phyloP scores from a whole-genome alignment of 2,329 filamentous ascomycete species.

The Trichoderma sp. region DNA sequence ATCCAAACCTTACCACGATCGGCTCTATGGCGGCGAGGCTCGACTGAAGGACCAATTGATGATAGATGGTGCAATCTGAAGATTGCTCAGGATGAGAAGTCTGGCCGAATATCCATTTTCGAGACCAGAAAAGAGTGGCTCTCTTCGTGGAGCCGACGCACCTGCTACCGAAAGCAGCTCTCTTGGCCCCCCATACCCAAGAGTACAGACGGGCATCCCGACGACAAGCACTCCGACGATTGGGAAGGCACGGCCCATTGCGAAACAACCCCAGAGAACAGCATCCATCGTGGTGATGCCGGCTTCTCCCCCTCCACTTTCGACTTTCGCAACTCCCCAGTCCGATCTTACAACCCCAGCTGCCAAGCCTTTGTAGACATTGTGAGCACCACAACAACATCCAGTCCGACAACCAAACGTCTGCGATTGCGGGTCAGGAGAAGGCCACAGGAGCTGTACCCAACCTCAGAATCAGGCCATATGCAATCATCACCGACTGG shows the following conservation, averaged over 20 bases:
- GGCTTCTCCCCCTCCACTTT: slow-evolving; percentile 41
- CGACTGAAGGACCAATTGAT: slow-evolving; percentile 68
- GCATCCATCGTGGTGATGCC: slow-evolving; percentile 48
- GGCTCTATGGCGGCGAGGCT: slow-evolving; percentile 58
- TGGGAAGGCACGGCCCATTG: slow-evolving; percentile 35
- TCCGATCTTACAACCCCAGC: slow-evolving; percentile 53
- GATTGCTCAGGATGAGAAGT: slow-evolving; percentile 57
- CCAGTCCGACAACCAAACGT: slow-evolving; percentile 30
- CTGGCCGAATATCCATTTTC: slow-evolving; percentile 57
- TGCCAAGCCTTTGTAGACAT: slow-evolving; percentile 58
- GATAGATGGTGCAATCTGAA: slow-evolving; percentile 69
- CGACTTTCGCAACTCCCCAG: slow-evolving; percentile 51
- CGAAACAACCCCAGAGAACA: slow-evolving; percentile 20
- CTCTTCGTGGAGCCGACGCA: slow-evolving; percentile 56
- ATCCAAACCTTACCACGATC: slow-evolving; percentile 40
- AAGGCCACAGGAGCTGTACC: slow-evolving; percentile 11
- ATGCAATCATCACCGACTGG: background rate
- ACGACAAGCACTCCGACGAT: background rate
- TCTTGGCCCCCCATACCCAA: slow-evolving; percentile 34
- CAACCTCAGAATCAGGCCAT: background rate
- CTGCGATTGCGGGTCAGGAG: slow-evolving; percentile 42
- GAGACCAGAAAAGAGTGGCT: slow-evolving; percentile 70
- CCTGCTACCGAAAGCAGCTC: slow-evolving; percentile 61
- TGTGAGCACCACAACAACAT: slow-evolving; percentile 46
- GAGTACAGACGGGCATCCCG: background rate